These are phyloP conservation scores for Daldinia decipiens DNA, from an alignment of 495 filamentous ascomycete genomes.

Conservation along the genomic window DNA sequence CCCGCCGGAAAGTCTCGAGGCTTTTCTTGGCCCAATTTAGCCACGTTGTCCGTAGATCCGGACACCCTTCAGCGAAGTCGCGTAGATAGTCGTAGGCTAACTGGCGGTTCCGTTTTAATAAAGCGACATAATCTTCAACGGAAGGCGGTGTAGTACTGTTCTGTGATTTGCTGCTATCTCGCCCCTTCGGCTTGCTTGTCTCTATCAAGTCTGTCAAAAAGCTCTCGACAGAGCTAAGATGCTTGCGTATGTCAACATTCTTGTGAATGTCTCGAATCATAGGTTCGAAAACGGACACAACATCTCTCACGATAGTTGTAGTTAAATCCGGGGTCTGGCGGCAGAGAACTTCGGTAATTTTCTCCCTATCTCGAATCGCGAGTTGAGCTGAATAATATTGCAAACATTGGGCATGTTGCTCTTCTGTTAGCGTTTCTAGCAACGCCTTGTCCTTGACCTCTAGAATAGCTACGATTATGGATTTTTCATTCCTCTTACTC, in stretches of 20 bases:
- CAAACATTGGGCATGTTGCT: slow-evolving; percentile 63
- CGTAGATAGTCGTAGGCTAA: slow-evolving; percentile 70
- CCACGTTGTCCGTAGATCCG: slow-evolving; percentile 64
- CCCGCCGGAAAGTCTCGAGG: slow-evolving; percentile 46
- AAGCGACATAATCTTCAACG: slow-evolving; percentile 69
- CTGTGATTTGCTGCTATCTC: slow-evolving; percentile 9
- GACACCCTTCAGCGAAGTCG: slow-evolving; percentile 68
- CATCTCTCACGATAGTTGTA: slow-evolving; percentile 65
- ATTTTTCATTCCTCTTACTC: slow-evolving; percentile 52
- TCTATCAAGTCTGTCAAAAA: slow-evolving; percentile 70
- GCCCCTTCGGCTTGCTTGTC: slow-evolving; percentile 51
- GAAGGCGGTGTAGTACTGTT: slow-evolving; percentile 52
- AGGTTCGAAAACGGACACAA: slow-evolving; percentile 69
- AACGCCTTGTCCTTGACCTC: slow-evolving; percentile 44
- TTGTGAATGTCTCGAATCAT: slow-evolving; percentile 72
- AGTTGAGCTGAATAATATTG: slow-evolving; percentile 69
- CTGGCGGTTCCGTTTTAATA: slow-evolving; percentile 64
- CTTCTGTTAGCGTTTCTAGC: slow-evolving; percentile 53
- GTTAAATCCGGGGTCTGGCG: slow-evolving; percentile 67
- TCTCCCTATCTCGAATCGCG: slow-evolving; percentile 69
- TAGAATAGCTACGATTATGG: slow-evolving; percentile 65
- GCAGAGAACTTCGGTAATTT: slow-evolving; percentile 67
- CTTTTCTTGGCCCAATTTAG: slow-evolving; percentile 55
- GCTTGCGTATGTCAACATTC: slow-evolving; percentile 68
- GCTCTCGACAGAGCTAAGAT: slow-evolving; percentile 63